Evolutionary conservation across 257 asterid genomes (phyloP).

Genomic region (Solanum raphanifolium): DNA sequence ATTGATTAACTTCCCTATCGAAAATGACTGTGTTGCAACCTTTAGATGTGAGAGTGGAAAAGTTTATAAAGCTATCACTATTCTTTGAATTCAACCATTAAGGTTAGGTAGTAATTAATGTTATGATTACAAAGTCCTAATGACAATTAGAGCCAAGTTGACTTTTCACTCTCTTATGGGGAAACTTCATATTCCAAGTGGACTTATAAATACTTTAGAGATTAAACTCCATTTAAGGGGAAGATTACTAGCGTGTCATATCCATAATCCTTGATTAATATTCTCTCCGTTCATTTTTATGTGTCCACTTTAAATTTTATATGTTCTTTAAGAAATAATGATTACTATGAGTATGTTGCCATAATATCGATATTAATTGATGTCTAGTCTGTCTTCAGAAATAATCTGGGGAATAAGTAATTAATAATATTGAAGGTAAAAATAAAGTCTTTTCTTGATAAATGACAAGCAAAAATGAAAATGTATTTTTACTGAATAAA

Average conservation of each 20-base stretch:
- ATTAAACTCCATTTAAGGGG: conserved; percentile 27
- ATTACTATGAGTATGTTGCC: neutral
- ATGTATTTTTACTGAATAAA: neutral
- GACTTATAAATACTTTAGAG: conserved; percentile 20
- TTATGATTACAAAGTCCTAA: conserved; percentile 23
- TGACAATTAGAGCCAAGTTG: conserved; percentile 24
- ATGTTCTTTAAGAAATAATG: neutral
- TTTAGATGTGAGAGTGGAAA: neutral
- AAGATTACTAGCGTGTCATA: conserved; percentile 4
- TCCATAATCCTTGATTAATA: neutral
- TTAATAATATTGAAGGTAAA: neutral
- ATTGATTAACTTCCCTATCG: neutral
- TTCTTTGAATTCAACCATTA: conserved; percentile 12
- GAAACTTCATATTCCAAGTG: conserved; percentile 15
- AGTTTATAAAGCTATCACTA: neutral
- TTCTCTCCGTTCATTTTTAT: neutral
- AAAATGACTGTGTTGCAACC: neutral
- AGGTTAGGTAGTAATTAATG: conserved; percentile 8
- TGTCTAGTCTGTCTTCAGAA: neutral
- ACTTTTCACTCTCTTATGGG: conserved; percentile 16
- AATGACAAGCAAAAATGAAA: neutral
- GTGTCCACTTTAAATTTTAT: neutral
- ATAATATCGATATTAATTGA: neutral
- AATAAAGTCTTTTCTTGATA: neutral
- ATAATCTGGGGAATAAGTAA: neutral